phyloP scores from a whole-genome alignment of 2,329 filamentous ascomycete genomes.

The Rhexocercosporidium sp. region DNA sequence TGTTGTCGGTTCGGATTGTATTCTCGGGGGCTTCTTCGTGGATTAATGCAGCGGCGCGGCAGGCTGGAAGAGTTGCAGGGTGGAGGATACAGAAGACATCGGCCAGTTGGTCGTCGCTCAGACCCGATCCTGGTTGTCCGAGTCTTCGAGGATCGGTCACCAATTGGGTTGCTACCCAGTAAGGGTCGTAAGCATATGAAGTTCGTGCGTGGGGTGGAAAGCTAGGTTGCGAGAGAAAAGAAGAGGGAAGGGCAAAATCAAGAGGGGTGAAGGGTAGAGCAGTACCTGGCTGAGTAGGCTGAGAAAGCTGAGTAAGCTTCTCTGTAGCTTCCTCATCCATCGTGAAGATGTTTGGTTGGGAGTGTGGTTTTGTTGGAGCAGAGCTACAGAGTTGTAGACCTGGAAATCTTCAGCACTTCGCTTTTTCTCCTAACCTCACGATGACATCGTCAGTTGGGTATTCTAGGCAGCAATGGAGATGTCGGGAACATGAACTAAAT shows the following conservation, averaged over 20 bases:
- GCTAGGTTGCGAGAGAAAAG: conserved; percentile 14
- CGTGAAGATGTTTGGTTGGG: conserved; percentile 25
- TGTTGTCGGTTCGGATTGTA: conserved; percentile 52
- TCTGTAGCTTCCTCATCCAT: conserved; percentile 28
- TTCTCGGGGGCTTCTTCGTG: conserved; percentile 59
- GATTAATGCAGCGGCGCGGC: conserved; percentile 63
- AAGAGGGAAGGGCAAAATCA: conserved; percentile 9
- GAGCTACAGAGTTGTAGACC: conserved; percentile 19
- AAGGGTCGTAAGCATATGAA: conserved; percentile 29
- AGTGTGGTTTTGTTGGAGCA: conserved; percentile 16
- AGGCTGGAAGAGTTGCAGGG: conserved; percentile 75
- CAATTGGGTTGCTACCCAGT: conserved; percentile 71
- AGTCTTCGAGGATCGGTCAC: conserved; percentile 80
- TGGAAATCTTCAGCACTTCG: conserved; percentile 10
- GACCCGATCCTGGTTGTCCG: conserved; percentile 80
- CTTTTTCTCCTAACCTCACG: conserved; percentile 9
- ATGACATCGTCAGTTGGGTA: conserved; percentile 9
- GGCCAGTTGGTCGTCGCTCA: conserved; percentile 80
- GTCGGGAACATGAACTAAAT: background rate
- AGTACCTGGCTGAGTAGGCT: conserved; percentile 42
- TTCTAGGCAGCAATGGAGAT: conserved; percentile 23
- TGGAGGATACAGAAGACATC: conserved; percentile 91
- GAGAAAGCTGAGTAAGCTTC: background rate
- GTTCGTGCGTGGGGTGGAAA: conserved; percentile 8
- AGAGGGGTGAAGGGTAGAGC: conserved; percentile 7